Evolutionary conservation across 2,329 filamentous ascomycete species (phyloP), one percentile per base, ranked within the genome.

Genomic region (Colletotrichum melonis): DNA sequence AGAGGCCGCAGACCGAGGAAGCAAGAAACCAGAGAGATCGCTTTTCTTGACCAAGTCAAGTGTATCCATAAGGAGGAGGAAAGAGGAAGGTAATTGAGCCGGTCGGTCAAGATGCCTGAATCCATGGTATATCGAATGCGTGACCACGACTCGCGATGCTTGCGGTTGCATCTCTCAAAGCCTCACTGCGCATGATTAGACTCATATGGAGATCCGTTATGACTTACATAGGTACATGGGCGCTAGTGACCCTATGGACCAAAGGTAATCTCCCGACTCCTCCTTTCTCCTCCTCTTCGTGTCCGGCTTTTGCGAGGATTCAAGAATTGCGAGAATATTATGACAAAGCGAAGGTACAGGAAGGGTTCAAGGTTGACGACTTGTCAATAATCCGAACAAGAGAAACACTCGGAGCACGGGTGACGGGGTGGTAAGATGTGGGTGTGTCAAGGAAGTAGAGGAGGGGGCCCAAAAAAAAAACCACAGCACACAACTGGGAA

Each of bases 151-250:
- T 73, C 71, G 71, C 62, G 67, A 70, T 71, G 60, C 60, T 66
- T 56, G 60, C 67, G 67, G 60, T 62, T 73, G 70, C 67, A 6
- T 66, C 56, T 62, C 55, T 71, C 71, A 60, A 71, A 62, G 67
- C 70, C 70, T 73, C 54, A 32, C 46, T 62, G 67, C 70, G 70
- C 70, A 70, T 65, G 70, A 42, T 73, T 73, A 70, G 70, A 66
- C 67, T 73, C 70, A 62, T 72, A 67, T 67, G 42, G 63, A 68
- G 69, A 68, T 68, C 72, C 68, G 58, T 68, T 63, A 74, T 74
- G 72, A 72, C 72, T 72, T 74, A 72, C 72, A 74, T 74, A 35
- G 32, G 32, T 35, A 68, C 52, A 52, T 65, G 67, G 63, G 46
- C 62, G 72, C 67, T 74, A 74, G 69, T 67, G 64, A 58, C 54